Evolutionary conservation across 1,284 basidiomycete species (phyloP).

Genomic region (Stereum hirsutum): DNA sequence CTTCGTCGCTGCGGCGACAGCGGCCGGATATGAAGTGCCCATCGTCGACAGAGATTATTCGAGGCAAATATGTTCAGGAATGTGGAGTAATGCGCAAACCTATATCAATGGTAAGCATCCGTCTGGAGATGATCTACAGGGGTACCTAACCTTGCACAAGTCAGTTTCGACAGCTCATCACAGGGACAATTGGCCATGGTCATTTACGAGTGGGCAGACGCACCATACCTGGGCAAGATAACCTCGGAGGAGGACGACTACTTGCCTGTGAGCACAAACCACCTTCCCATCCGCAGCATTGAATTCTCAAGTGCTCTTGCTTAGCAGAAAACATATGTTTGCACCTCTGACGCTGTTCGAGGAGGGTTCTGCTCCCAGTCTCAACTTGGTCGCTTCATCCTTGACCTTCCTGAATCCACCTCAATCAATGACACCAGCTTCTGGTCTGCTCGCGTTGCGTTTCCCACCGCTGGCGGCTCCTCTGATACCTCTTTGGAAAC

Average conservation of each 20-base stretch:
- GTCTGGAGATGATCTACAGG: not conserved
- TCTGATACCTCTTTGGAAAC: conserved; percentile 4
- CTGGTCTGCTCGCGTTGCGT: conserved; percentile 64
- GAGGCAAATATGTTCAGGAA: conserved; percentile 90
- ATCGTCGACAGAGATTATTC: conserved; percentile 70
- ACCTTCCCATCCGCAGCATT: too few species aligned
- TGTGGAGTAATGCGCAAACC: conserved; percentile 79
- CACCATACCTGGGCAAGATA: conserved; percentile 72
- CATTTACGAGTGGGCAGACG: conserved; percentile 93
- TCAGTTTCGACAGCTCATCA: conserved; percentile 74
- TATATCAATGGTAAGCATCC: conserved; percentile 72
- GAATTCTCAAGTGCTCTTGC: conserved; percentile 9
- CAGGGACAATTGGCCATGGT: conserved; percentile 90
- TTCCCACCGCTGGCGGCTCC: conserved; percentile 23
- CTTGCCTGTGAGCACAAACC: conserved; percentile 68
- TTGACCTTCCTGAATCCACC: conserved; percentile 55
- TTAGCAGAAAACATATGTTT: conserved; percentile 86
- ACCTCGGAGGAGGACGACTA: conserved; percentile 48
- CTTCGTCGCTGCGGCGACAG: conserved; percentile 17
- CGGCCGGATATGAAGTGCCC: conserved; percentile 49
- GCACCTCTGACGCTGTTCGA: conserved; percentile 68
- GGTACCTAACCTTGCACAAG: conserved; percentile 29
- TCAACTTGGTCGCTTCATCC: conserved; percentile 80
- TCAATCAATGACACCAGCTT: conserved; percentile 65
- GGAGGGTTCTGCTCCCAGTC: conserved; percentile 60